Base-by-base conservation (phyloP, 305 asterid species). In the Euphrasia arctica region DNA sequence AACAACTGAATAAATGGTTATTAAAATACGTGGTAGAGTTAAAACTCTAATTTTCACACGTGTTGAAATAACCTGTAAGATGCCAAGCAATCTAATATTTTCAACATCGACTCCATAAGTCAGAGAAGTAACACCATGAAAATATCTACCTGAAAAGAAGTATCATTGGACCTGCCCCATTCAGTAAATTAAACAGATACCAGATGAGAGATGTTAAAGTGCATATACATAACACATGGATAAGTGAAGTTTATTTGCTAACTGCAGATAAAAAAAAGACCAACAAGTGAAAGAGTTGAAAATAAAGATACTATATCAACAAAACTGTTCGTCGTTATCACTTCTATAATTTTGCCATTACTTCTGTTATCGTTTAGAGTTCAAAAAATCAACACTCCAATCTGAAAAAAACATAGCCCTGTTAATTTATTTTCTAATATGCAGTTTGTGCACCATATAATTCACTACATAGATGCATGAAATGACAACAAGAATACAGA, bases 81-180 rank as follows among this genome's bases (percentile, higher is more conserved):
- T 86, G 68, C 98, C 98, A 66, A 85, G 82, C 47, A 72, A 70
- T 75, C 98, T 75, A 54, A 86, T 82, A 69, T 71, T 84, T 71
- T 76, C 90, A 54, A 91, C 63, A 77, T 84, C 91, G 69, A 91
- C 95, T 48, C 97, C 97, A 70, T 85, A 91, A 13, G 94, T 82
- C 89, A 91, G 77, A 63, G 91, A 79, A 75, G 83, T 81, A 60
- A 77, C 77, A 45, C 97, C 96, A 52, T 91, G 97, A 73, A 91
- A 79, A 79, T 86, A 91, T 71, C 98, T 95, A 66, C 96, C 95
- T 91, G 87, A 72, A 75, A 73, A 4, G 61, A 69, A 54, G 57
- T 60, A 75, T 50, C 62, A 64, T 6, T 2, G 42, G 42, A 36
- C 42, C 9, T 36, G 8, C 9, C 42, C 9, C 42, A 36, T 0